Conservation (phyloP, 352 stramenopile species). For the Thalassiosira ordinaria region DNA sequence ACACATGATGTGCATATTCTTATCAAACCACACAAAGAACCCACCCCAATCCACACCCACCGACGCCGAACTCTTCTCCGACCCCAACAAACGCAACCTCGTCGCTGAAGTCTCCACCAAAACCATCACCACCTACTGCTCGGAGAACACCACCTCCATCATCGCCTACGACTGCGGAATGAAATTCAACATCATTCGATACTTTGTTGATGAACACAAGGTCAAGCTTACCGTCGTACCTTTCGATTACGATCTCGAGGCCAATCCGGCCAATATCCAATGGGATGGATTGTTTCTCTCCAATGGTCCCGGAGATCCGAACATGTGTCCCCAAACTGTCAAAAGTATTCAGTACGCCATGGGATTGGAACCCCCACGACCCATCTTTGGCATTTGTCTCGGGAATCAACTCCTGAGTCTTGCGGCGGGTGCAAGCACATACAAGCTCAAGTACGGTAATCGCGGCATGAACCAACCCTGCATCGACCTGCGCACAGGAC, state of each 20-base stretch:
- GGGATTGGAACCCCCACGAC: constrained; percentile 89
- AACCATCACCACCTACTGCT: constrained; percentile 90
- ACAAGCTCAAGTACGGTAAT: constrained; percentile 99
- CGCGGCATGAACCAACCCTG: constrained; percentile 98
- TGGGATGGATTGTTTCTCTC: constrained; percentile 98
- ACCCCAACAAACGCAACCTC: constrained; percentile 95
- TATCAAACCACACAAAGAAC: constrained; percentile 18
- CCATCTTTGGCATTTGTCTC: constrained; percentile 99
- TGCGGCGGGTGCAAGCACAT: constrained; percentile 93
- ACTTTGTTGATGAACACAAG: constrained; percentile 90
- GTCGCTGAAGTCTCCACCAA: constrained; percentile 95
- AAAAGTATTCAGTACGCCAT: constrained; percentile 90
- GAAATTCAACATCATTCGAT: constrained; percentile 99
- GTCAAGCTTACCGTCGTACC: constrained; percentile 94
- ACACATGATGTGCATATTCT: too few relatives aligned
- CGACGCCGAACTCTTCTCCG: constrained; percentile 82
- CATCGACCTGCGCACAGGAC: constrained; percentile 94
- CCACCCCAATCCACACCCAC: constrained; percentile 28
- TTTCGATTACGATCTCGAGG: constrained; percentile 94
- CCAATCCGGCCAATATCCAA: constrained; percentile 87
- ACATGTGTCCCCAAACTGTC: constrained; percentile 93
- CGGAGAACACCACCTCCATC: constrained; percentile 90
- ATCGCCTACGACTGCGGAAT: constrained; percentile 97
- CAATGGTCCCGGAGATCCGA: constrained; percentile 96
- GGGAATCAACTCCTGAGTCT: constrained; percentile 97